Conservation (phyloP, 805 yeast species). For the Candida nitratophila region DNA sequence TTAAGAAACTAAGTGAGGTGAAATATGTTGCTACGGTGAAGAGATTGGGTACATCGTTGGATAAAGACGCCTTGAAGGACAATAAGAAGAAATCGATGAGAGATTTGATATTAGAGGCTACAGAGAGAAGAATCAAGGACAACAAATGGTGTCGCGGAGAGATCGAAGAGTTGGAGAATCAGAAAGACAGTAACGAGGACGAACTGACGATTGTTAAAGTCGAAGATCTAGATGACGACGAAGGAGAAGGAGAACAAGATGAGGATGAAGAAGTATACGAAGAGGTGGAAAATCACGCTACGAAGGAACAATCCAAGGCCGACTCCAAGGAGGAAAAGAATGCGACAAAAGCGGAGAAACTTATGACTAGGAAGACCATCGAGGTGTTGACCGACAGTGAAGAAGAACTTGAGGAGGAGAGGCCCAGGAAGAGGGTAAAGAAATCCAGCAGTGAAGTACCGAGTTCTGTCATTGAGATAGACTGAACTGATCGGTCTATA, state of each 20-base stretch:
- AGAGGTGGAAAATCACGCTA: too few species aligned
- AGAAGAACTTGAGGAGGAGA: not conserved
- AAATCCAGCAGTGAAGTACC: too few species aligned
- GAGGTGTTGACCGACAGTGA: not conserved
- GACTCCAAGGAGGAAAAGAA: too few species aligned
- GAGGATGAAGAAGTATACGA: not conserved
- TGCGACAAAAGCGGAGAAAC: not conserved
- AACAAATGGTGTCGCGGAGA: constrained; percentile 36
- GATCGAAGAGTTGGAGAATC: constrained; percentile 18
- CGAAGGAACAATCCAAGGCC: too few species aligned
- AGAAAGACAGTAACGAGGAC: constrained; percentile 32
- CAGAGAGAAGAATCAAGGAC: constrained; percentile 53
- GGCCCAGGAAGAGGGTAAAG: not conserved
- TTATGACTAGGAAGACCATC: not conserved
- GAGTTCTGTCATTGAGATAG: too few species aligned
- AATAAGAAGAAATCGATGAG: constrained; percentile 24
- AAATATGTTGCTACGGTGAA: constrained; percentile 35
- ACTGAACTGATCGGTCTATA: too few species aligned
- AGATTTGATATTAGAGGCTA: constrained; percentile 49
- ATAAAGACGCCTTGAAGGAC: not conserved
- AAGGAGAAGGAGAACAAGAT: constrained; percentile 1
- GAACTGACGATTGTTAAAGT: constrained; percentile 32
- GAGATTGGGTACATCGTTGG: constrained; percentile 23
- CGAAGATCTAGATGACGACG: constrained; percentile 5
- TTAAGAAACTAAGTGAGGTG: constrained; percentile 32